These are phyloP conservation scores for Skeletonema marinoi DNA, from an alignment of 108 stramenopile species.

Conservation along the genomic window DNA sequence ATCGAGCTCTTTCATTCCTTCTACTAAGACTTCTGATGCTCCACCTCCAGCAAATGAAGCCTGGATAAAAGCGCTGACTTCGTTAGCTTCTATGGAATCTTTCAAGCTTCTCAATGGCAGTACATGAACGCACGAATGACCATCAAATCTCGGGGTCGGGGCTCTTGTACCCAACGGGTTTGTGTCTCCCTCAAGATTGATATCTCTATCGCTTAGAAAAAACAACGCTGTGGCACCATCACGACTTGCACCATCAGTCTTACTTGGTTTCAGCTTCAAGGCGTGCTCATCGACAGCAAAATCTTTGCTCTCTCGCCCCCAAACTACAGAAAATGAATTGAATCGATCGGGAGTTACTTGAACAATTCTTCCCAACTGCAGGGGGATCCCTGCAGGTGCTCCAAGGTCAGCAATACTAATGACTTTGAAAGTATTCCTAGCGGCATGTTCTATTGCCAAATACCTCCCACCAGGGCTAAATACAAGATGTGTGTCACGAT, in stretches of 20 bases:
- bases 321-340: slow-evolving; percentile 49
- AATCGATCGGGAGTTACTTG: slow-evolving; percentile 72
- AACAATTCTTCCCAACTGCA: slow-evolving; percentile 63
- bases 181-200: slow-evolving; percentile 46
- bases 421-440: slow-evolving; percentile 66
- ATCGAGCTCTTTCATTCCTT: slow-evolving; percentile 39
- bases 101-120: slow-evolving; percentile 45
- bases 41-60: slow-evolving; percentile 70
- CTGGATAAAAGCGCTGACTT: neutral
- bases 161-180: slow-evolving; percentile 75
- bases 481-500: slow-evolving; percentile 22
- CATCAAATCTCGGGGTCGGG: slow-evolving; percentile 62
- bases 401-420: slow-evolving; percentile 78
- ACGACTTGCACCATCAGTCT: slow-evolving; percentile 7
- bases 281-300: slow-evolving; percentile 14
- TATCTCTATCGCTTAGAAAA: slow-evolving; percentile 71
- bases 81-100: slow-evolving; percentile 15
- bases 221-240: slow-evolving; percentile 53
- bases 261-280: slow-evolving; percentile 21
- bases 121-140: slow-evolving; percentile 38
- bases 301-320: slow-evolving; percentile 51
- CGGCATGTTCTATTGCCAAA: slow-evolving; percentile 61
- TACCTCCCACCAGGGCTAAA: slow-evolving; percentile 69
- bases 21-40: slow-evolving; percentile 51
- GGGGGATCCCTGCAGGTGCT: slow-evolving; percentile 40